A percentile compares a stretch with the other conserved stretches of the same genome.
Evolutionary conservation across 257 asterid species (phyloP).

Genomic region (Striga asiatica): DNA sequence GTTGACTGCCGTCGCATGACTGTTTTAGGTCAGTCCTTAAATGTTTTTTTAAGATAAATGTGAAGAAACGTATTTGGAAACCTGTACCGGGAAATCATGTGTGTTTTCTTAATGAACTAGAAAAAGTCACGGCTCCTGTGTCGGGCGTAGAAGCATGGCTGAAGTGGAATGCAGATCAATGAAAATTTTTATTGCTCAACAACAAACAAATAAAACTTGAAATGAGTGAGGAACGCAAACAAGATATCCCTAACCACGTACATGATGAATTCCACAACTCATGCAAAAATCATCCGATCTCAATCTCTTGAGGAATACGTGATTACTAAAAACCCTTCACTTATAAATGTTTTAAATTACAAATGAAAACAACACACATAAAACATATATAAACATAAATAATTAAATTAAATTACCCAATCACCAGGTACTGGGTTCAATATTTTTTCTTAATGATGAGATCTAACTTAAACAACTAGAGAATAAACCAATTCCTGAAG

Average conservation of each 20-base stretch:
- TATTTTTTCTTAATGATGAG: too few relatives aligned
- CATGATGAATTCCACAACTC: not conserved
- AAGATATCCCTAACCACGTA: too few relatives aligned
- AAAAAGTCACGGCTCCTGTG: not conserved
- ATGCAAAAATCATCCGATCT: not conserved
- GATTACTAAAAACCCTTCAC: not conserved
- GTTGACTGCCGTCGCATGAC: not conserved
- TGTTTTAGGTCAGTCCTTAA: not conserved
- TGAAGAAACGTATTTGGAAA: not conserved
- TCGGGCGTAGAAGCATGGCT: not conserved
- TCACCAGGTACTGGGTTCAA: too few relatives aligned
- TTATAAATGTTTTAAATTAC: not conserved
- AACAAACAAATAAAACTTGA: not conserved
- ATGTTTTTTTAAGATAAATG: not conserved
- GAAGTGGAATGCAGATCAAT: not conserved
- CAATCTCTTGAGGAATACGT: not conserved
- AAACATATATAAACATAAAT: too few relatives aligned
- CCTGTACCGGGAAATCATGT: not conserved
- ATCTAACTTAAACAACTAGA: too few relatives aligned
- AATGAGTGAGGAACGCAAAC: not conserved
- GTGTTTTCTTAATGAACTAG: not conserved
- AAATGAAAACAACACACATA: too few relatives aligned
- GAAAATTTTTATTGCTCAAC: not conserved
- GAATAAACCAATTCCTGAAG: too few relatives aligned
- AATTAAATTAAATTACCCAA: too few relatives aligned